Base-by-base conservation (phyloP, 1,139 yeast species). In the Lodderomyces beijingensis region DNA sequence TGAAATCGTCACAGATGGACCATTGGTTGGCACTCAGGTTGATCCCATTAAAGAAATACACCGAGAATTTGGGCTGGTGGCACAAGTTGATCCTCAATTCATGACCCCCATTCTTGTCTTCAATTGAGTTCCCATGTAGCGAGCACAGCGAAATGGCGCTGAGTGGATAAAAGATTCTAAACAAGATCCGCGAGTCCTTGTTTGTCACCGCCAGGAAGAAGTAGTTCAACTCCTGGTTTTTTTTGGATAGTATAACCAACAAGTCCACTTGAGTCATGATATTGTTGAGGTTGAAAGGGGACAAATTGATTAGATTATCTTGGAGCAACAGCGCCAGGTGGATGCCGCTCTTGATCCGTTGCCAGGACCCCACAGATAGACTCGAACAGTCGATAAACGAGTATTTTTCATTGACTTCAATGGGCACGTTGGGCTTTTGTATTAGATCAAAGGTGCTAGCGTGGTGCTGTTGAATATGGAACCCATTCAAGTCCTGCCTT, bases 1-100 rank as follows among this genome's bases (percentile, higher is more conserved):
- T 78, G 46, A 83, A 83, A 55, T 83, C 93, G 39, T 82, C 91
- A 55, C 91, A 82, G 17, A 81, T 77, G 2, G 84, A 77, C 93
- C 93, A 83, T 48, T 80, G 87, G 51, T 82, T 81, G 25, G 72
- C 57, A 41, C 65, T 63, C 28, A 73, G 62, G 50, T 65, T 44
- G 57, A 64, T 61, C 8, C 76, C 77, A 44, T 69, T 65, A 46
- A 65, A 65, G 51, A 82, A 82, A 48, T 77, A 80, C 1, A 83
- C 91, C 1, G 88, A 83, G 55, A 83, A 83, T 47, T 78, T 79
- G 10, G 93, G 93, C 24, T 82, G 73, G 40, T 75, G 74, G 13
- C 71, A 59, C 25, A 79, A 56, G 31, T 64, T 59, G 15, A 79
- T 53, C 36, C 78, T 59, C 35, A 78, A 55, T 49, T 78, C 84